A percentile compares a stretch with the other conserved stretches of the same genome.
Conservation (phyloP, 352 stramenopile genomes). For the Thraustochytrium sp. region DNA sequence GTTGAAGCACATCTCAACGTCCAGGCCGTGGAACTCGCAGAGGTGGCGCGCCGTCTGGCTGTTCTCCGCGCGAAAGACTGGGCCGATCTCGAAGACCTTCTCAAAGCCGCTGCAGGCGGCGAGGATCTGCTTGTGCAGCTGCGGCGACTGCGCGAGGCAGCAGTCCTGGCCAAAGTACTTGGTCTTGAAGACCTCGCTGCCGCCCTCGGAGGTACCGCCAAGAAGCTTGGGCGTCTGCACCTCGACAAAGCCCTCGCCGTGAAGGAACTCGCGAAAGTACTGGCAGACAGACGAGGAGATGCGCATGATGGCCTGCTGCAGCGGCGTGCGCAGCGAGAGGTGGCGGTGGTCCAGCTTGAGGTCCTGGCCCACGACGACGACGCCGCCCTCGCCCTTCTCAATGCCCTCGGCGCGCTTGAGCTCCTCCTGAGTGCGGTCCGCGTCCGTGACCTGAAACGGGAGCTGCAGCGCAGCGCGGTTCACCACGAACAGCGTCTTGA, state of each 20-base stretch:
- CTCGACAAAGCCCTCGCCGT: slow-evolving; percentile 91
- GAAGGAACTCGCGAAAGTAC: slow-evolving; percentile 94
- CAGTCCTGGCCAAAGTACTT: slow-evolving; percentile 97
- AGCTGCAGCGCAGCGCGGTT: slow-evolving; percentile 83
- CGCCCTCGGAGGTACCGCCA: slow-evolving; percentile 90
- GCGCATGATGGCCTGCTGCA: slow-evolving; percentile 97
- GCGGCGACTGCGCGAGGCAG: slow-evolving; percentile 91
- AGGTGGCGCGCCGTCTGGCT: slow-evolving; percentile 97
- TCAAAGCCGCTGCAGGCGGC: slow-evolving; percentile 94
- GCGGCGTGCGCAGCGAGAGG: slow-evolving; percentile 94
- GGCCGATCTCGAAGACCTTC: slow-evolving; percentile 93
- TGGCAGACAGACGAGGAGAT: slow-evolving; percentile 91
- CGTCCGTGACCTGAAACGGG: slow-evolving; percentile 90
- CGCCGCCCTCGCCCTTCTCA: slow-evolving; percentile 58
- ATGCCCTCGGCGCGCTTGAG: slow-evolving; percentile 60
- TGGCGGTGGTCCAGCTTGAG: slow-evolving; percentile 90
- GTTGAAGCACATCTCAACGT: slow-evolving; percentile 99
- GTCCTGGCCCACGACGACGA: slow-evolving; percentile 69
- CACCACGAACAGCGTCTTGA: slow-evolving; percentile 88
- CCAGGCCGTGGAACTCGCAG: slow-evolving; percentile 98
- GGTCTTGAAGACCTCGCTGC: slow-evolving; percentile 94
- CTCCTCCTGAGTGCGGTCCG: slow-evolving; percentile 72
- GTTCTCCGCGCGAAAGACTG: slow-evolving; percentile 99
- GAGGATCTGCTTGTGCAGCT: slow-evolving; percentile 99
- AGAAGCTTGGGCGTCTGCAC: slow-evolving; percentile 99